phyloP scores from a whole-genome alignment of 805 yeast species.

The Dipodascus albidus region DNA sequence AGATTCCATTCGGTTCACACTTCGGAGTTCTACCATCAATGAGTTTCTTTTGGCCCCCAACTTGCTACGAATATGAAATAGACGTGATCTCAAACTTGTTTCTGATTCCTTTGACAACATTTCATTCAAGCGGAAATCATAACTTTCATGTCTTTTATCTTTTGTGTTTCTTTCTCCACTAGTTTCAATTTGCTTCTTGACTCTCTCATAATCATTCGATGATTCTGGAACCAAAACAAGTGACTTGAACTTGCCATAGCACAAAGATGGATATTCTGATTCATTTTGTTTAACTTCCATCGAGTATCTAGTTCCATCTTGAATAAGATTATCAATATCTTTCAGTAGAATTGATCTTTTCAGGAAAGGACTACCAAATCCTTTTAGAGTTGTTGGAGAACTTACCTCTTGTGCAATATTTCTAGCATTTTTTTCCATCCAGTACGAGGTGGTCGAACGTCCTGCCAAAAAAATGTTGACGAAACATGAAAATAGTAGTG shows the following conservation, averaged over 20 bases:
- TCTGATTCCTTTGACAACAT: not conserved
- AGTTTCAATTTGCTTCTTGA: not conserved
- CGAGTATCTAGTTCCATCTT: not conserved
- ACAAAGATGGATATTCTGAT: slow-evolving; percentile 18
- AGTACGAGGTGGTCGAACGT: slow-evolving; percentile 26
- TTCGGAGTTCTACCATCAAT: slow-evolving; percentile 53
- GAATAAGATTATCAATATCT: slow-evolving; percentile 45
- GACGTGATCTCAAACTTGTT: slow-evolving; percentile 4
- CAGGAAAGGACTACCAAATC: slow-evolving; percentile 25
- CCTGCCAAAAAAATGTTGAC: slow-evolving; percentile 46
- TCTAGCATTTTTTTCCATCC: slow-evolving; percentile 13
- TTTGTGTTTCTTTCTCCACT: not conserved
- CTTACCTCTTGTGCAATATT: slow-evolving; percentile 15
- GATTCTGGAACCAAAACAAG: not conserved
- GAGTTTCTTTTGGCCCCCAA: slow-evolving; percentile 66
- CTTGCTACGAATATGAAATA: slow-evolving; percentile 28
- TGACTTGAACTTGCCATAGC: slow-evolving; percentile 30
- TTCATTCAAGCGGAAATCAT: not conserved
- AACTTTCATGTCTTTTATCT: not conserved
- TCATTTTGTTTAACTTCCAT: slow-evolving; percentile 21
- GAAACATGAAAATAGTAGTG: slow-evolving; percentile 35
- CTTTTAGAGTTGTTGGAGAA: not conserved
- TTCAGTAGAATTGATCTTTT: slow-evolving; percentile 50
- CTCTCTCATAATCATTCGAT: not conserved
- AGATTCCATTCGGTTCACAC: slow-evolving; percentile 56